Base-by-base conservation (phyloP, 495 filamentous ascomycete species). In the Hyaloscypha bicolor region DNA sequence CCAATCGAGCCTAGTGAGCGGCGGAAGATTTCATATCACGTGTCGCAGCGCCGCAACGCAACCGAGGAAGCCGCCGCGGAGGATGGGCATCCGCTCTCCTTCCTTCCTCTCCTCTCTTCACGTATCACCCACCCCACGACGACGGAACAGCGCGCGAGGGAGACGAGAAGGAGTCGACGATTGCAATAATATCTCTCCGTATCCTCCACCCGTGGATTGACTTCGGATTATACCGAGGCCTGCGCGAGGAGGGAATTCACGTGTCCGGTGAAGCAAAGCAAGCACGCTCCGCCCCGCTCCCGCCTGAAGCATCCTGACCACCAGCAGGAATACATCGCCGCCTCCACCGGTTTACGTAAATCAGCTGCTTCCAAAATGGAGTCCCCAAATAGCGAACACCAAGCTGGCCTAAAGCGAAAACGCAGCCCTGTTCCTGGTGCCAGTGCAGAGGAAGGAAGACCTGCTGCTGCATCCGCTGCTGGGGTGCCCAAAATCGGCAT, bases 401-500 rank as follows among this genome's bases (percentile, higher is more conserved):
- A 68, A 48, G 39, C 30, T 21, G 31, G 22, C 29, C 9, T 58
- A 22, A 71, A 71, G 53, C 65, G 69, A 19, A 71, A 71, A 45
- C 61, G 69, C 3, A 66, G 56, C 35, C 69, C 65, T n/a, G 32
- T 57, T 45, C 56, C 56, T 9, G 12, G 21, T n/a, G 6, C 19
- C 9, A 55, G 39, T 16, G 59, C 1, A 56, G 59, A 21, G 56
- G 55, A 21, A 35, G 64, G 39, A 84, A 86, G 21, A 42, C 65
- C 19, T 37, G 62, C 73, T 73, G 63, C 21, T 11, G 29, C 9
- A 12, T 6, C 21, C 9, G 9, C n/a, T 14, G 21, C 53, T 9
- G 53, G 8, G 9, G 21, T 6, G 21, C n/a, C 21, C 9, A 25
- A 25, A 8, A 25, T 2, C 25, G 21, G 22, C 21, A 3, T 81